A percentile compares a stretch with the other conserved stretches of the same genome.
Evolutionary conservation across 306 rosid genomes (phyloP).

Genomic region (Dryas drummondii): DNA sequence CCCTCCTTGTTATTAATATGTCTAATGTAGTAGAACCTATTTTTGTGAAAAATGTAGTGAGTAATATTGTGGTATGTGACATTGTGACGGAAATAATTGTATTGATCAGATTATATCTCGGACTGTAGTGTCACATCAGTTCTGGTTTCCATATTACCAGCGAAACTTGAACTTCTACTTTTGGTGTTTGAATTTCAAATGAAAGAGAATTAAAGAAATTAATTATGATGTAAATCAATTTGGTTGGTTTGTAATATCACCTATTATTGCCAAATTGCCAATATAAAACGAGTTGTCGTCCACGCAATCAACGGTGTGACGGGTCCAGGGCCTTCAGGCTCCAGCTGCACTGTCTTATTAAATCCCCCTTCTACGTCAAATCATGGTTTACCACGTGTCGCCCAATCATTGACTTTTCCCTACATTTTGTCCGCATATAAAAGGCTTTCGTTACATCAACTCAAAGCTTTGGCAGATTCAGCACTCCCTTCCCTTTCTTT

Average conservation of each 20-base stretch:
- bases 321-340: conserved; percentile 21
- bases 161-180: not conserved
- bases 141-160: not conserved
- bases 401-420: conserved; percentile 35
- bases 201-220: no score
- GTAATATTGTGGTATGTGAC: no score
- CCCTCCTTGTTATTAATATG: no score
- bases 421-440: conserved; percentile 38
- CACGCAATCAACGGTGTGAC: conserved; percentile 46
- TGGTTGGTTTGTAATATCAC: conserved; percentile 1
- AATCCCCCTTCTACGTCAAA: conserved; percentile 23
- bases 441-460: conserved; percentile 54
- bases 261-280: not conserved
- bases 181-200: not conserved
- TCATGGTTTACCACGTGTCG: conserved; percentile 38
- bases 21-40: no score
- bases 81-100: no score
- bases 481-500: conserved; percentile 14
- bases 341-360: conserved; percentile 28
- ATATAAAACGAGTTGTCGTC: conserved; percentile 28
- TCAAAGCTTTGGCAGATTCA: conserved; percentile 37
- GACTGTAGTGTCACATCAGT: conserved; percentile 22
- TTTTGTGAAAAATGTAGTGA: no score
- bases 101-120: no score
- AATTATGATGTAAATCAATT: not conserved